Base-by-base conservation (phyloP, 495 filamentous ascomycete genomes). In the Clavariopsis aquatica region DNA sequence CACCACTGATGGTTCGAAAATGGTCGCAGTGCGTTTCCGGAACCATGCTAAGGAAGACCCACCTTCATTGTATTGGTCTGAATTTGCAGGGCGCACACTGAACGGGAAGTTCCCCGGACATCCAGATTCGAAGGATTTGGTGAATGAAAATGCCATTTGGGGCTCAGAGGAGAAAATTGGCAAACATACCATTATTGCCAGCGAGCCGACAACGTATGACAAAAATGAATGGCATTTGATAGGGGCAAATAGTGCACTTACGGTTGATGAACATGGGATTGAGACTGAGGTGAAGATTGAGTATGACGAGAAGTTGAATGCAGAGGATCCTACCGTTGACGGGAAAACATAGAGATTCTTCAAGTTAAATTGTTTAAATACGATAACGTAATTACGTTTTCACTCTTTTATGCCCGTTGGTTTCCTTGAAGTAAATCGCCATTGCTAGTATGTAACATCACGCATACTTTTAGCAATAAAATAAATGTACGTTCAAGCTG, bases 151-250 rank as follows among this genome's bases (percentile, higher is more conserved):
- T 54, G 75, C 64, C 20, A 71, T 59, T 10, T 73, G 66, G 41
- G 66, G 57, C 34, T 55, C 57, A 15, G 72, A 73, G 26, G 75
- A 73, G 28, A 70, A 69, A 20, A 78, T 79, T 70, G 79, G 79
- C 6, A 74, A 69, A 31, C 81, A 83, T 67, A 71, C 79, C 7
- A 82, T 83, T 65, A 70, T 83, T 34, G 79, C 79, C 17, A 80
- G 79, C 59, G 80, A 83, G 69, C 81, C 80, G 22, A 78, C 73
- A 7, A 82, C 81, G 34, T 80, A 80, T 60, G 73, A 79, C 27
- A 57, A 71, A 38, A 69, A 71, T 36, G 79, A 83, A 49, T 82
- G 80, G 81, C 66, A 74, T 57, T 65, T 82, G 58, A 78, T 83
- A 43, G 69, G 69, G 23, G 75, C 73, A 71, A 83, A 83, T 65